Base-by-base conservation (phyloP, 495 filamentous ascomycete species). In the Collariella sp. region DNA sequence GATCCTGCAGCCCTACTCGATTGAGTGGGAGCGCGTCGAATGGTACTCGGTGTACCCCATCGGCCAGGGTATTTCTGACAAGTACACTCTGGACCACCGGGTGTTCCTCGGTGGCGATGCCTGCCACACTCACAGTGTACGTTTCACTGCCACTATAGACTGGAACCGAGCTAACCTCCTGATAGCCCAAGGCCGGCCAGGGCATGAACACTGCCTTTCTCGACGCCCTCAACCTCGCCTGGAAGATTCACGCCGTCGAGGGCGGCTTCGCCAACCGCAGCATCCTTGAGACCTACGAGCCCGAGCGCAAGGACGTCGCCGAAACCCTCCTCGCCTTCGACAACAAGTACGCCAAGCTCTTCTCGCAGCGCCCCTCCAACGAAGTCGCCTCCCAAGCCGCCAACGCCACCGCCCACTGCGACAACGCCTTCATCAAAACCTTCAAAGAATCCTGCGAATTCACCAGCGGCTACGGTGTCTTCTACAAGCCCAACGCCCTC, bases 141-240 rank as follows among this genome's bases (percentile, higher is more conserved):
- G 76, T 61, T 29, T 15, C 22, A 13, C 39, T 16, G n/a, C 18
- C 3, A 13, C 48, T 35, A 7, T n/a, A 38, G 1, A 1, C 1
- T 15, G 7, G 15, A 52, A 3, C 7, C 16, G 24, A 39, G 7
- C 15, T 20, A 13, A 48, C 33, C 49, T 35, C 11, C 20, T 43
- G 9, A 56, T 38, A 79, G 41, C 87, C 88, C 5, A 90, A 90
- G 67, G 87, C 87, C 22, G 89, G 87, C 7, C 88, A 90, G 66
- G 88, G 88, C 18, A 88, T 91, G 86, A 93, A 93, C 59, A 82
- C 87, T 31, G 84, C 83, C 12, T 87, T 94, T 73, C 79, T 89
- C 36, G 89, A 95, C 63, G 81, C 84, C 3, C 82, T 82, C 59
- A 93, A 94, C 60, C 74, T 95, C 4, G 87, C 83, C 5, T 95